Conservation (phyloP, 768 basidiomycete species). For the Royoungia palumana region DNA sequence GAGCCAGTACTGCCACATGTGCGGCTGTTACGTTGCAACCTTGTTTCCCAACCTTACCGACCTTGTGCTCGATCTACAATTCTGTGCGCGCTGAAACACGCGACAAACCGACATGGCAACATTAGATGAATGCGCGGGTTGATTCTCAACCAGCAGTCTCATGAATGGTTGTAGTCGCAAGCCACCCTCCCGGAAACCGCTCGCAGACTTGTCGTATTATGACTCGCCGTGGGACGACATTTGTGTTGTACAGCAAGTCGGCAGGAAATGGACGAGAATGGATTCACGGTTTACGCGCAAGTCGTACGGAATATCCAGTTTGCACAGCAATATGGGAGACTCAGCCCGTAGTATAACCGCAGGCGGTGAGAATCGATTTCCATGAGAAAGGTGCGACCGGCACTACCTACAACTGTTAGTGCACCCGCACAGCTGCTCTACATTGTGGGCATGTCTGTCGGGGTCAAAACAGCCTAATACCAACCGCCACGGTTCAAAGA, state of each 20-base stretch:
- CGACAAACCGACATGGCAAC: background rate
- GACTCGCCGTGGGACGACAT: background rate
- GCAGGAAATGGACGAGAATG: background rate
- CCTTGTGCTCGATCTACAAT: conserved; percentile 1
- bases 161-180: too few relatives aligned
- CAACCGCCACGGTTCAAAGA: background rate
- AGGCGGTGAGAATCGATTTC: conserved; percentile 22
- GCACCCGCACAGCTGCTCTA: conserved; percentile 18
- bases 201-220: background rate
- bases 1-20: conserved; percentile 18
- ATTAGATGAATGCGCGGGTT: conserved; percentile 1
- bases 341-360: conserved; percentile 15
- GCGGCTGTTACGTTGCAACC: conserved; percentile 27
- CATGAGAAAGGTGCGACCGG: conserved; percentile 19
- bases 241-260: background rate
- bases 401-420: conserved; percentile 14
- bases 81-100: conserved; percentile 19
- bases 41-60: conserved; percentile 22
- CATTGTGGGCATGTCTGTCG: background rate
- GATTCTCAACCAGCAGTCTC: background rate
- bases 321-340: conserved; percentile 24
- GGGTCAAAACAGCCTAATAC: background rate
- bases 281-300: conserved; percentile 1
- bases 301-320: background rate
- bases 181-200: too few relatives aligned